These are phyloP conservation scores for Brettanomyces sp. DNA, from an alignment of 805 yeast species.

Conservation along the genomic window DNA sequence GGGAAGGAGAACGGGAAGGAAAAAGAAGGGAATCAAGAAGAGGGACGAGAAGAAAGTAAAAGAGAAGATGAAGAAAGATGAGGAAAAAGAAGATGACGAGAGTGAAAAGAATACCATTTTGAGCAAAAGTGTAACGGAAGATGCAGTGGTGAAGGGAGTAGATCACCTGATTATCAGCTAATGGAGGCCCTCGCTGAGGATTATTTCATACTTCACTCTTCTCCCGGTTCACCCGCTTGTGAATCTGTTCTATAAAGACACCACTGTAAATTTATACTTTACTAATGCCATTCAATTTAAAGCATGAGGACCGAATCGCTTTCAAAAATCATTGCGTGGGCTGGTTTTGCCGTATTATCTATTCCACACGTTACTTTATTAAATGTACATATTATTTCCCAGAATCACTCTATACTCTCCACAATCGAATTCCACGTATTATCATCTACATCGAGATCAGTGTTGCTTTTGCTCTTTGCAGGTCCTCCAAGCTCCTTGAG, in stretches of 20 bases:
- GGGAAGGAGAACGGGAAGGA: background rate
- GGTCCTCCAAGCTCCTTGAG: conserved; percentile 56
- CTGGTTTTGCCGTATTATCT: no score
- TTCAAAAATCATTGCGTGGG: no score
- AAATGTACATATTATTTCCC: background rate
- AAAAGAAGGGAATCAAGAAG: background rate
- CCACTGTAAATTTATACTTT: no score
- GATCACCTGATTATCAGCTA: no score
- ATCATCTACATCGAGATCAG: conserved; percentile 30
- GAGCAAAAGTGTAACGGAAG: no score
- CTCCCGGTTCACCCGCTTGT: no score
- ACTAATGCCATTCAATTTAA: no score
- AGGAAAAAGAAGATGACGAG: background rate
- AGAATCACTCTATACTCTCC: background rate
- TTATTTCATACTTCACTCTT: no score
- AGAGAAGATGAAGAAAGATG: background rate
- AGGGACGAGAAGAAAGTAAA: background rate
- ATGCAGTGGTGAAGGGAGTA: no score
- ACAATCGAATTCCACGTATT: conserved; percentile 37
- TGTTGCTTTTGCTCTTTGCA: conserved; percentile 25
- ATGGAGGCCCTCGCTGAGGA: no score
- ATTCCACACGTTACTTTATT: background rate
- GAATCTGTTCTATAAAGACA: no score
- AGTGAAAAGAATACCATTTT: background rate
- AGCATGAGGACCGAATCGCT: no score